Evolutionary conservation across 129 eudicot species (phyloP).

Genomic region (Arctium lappa): DNA sequence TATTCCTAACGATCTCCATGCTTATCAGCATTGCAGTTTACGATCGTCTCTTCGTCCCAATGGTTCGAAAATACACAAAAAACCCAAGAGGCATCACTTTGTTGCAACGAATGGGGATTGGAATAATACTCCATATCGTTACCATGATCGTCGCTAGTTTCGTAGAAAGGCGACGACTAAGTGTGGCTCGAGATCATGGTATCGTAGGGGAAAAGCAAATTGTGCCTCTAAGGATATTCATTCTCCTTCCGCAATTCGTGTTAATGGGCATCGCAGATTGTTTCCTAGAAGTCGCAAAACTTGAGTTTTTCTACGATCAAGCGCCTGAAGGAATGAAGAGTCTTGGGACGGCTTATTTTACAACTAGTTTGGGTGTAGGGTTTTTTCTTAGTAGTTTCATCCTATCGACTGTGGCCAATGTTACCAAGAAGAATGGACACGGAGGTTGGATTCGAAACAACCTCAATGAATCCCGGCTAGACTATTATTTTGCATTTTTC

Average conservation of each 20-base stretch:
- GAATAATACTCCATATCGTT: slow-evolving; percentile 44
- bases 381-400: slow-evolving; percentile 52
- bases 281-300: slow-evolving; percentile 61
- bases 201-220: slow-evolving; percentile 27
- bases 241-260: slow-evolving; percentile 63
- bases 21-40: slow-evolving; percentile 42
- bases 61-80: slow-evolving; percentile 41
- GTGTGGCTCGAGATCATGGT: slow-evolving; percentile 37
- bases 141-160: slow-evolving; percentile 41
- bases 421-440: slow-evolving; percentile 50
- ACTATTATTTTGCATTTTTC: slow-evolving; percentile 55
- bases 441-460: slow-evolving; percentile 61
- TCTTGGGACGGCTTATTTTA: slow-evolving; percentile 56
- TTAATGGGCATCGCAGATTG: slow-evolving; percentile 56
- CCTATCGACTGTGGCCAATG: slow-evolving; percentile 45
- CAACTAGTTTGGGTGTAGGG: slow-evolving; percentile 59
- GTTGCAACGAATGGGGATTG: slow-evolving; percentile 63
- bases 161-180: slow-evolving; percentile 47
- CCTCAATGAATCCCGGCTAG: slow-evolving; percentile 51
- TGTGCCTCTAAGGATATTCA: slow-evolving; percentile 58
- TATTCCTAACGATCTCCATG: slow-evolving; percentile 57
- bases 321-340: slow-evolving; percentile 89
- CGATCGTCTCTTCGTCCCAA: slow-evolving; percentile 56
- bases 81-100: slow-evolving; percentile 66
- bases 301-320: slow-evolving; percentile 80